Evolutionary conservation across 768 basidiomycete genomes (phyloP).

Genomic region (Termitomyces sp.): DNA sequence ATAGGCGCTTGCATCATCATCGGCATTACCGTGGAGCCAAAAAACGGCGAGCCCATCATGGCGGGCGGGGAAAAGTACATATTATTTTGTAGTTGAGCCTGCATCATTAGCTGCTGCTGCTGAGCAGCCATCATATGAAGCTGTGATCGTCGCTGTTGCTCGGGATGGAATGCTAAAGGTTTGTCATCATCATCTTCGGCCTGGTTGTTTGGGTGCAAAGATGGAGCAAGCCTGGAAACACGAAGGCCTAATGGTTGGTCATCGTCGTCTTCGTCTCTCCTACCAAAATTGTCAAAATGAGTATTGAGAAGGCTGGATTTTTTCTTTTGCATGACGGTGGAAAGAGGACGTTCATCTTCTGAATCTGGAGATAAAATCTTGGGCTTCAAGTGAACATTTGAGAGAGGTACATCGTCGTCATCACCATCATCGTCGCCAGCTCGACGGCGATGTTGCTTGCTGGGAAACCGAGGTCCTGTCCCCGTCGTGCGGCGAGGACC

Average conservation of each 20-base stretch:
- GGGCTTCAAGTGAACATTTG: conserved; percentile 46
- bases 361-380: conserved; percentile 34
- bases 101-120: conserved; percentile 64
- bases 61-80: conserved; percentile 67
- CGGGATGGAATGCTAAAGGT: conserved; percentile 69
- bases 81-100: conserved; percentile 67
- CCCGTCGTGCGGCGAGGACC: conserved; percentile 54
- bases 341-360: conserved; percentile 71
- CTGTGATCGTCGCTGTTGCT: conserved; percentile 73
- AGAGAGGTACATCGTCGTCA: conserved; percentile 74
- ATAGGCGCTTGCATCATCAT: conserved; percentile 39
- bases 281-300: conserved; percentile 29
- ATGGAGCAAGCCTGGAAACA: conserved; percentile 42
- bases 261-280: conserved; percentile 55
- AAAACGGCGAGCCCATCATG: conserved; percentile 69
- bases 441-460: conserved; percentile 17
- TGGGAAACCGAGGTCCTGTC: conserved; percentile 47
- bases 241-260: conserved; percentile 68
- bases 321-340: conserved; percentile 45
- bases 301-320: conserved; percentile 38
- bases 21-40: conserved; percentile 49
- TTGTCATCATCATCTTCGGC: conserved; percentile 60
- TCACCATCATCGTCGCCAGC: conserved; percentile 53
- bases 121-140: conserved; percentile 50
- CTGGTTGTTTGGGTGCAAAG: conserved; percentile 15